Conservation (phyloP, 2,329 filamentous ascomycete species). For the Fusarium staphyleae region DNA sequence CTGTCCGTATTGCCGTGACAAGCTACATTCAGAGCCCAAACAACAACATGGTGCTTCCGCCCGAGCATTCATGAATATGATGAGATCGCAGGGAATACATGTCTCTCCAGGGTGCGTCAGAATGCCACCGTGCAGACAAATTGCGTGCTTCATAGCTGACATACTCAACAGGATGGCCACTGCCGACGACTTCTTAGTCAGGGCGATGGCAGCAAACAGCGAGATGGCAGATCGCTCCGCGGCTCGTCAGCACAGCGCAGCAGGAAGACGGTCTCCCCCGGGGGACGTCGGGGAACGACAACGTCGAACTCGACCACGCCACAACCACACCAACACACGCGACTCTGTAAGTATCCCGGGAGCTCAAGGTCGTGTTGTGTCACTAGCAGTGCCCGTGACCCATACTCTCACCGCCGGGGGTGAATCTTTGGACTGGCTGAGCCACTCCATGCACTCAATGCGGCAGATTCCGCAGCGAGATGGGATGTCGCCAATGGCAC, state of each 20-base stretch:
- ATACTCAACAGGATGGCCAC: conserved; percentile 12
- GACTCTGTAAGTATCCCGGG: conserved; percentile 6
- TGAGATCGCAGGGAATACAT: conserved; percentile 40
- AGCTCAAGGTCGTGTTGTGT: conserved; percentile 2
- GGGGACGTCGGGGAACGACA: conserved; percentile 40
- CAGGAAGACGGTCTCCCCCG: conserved; percentile 41
- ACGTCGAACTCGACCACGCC: conserved; percentile 42
- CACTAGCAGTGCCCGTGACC: conserved; percentile 3
- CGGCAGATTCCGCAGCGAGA: conserved; percentile 1
- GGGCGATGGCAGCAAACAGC: conserved; percentile 21
- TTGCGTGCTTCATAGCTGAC: conserved; percentile 16
- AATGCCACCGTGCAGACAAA: background rate
- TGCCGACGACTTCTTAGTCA: conserved; percentile 34
- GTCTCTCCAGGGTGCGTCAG: conserved; percentile 35
- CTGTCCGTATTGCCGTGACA: conserved; percentile 70
- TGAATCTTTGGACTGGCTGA: background rate
- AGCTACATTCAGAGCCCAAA: conserved; percentile 60
- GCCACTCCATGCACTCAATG: too few species aligned
- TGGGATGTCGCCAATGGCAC: conserved; percentile 10
- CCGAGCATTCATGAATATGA: conserved; percentile 44
- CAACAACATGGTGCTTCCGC: conserved; percentile 25
- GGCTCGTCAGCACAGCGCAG: conserved; percentile 17
- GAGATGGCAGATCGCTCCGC: conserved; percentile 24
- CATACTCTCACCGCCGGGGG: background rate
- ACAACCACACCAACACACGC: conserved; percentile 23